Conservation (phyloP, 2,329 filamentous ascomycete species). For the Sarocladium oryzae region DNA sequence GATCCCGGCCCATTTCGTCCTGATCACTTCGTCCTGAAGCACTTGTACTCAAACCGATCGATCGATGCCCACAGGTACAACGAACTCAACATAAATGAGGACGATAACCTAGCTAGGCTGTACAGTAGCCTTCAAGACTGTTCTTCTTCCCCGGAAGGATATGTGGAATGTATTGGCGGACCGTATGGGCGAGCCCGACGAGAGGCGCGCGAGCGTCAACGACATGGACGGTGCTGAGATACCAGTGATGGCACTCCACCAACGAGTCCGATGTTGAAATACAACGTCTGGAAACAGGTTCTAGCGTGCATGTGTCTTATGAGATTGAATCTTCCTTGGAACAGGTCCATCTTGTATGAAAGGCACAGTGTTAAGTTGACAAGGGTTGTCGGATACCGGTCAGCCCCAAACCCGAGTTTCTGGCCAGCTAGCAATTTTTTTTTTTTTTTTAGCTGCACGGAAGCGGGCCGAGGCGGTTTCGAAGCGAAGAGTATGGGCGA, state of each 20-base stretch:
- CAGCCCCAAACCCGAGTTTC: not conserved
- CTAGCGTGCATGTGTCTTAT: no score
- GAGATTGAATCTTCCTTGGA: no score
- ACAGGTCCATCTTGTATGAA: no score
- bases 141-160: not conserved
- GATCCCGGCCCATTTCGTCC: not conserved
- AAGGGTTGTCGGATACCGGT: not conserved
- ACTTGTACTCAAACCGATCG: not conserved
- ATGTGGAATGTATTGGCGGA: not conserved
- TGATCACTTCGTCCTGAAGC: slow-evolving; percentile 2
- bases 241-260: not conserved
- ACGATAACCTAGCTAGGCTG: not conserved
- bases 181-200: not conserved
- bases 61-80: not conserved
- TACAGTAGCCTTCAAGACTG: no score
- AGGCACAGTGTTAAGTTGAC: not conserved
- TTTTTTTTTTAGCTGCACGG: not conserved
- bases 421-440: not conserved
- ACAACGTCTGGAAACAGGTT: no score
- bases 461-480: not conserved
- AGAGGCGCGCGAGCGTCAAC: not conserved
- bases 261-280: no score
- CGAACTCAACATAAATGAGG: slow-evolving; percentile 1
- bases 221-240: not conserved
- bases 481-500: not conserved